Conservation (phyloP, 176 grass and related monocot genomes). For the barley (Hordeum vulgare) region MorexV3_pseudomolecules_assembly NC_058521.1:531407816-531408315, state of each 20-base stretch:
- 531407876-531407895: background rate
- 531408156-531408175: background rate
- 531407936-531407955: background rate
- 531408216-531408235: background rate
- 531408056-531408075: slow-evolving; percentile 24
- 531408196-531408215: background rate
- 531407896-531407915: background rate
- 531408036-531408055: slow-evolving; percentile 11
- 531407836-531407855: background rate
- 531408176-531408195: background rate
- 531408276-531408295: background rate
- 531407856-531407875: background rate
- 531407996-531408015: background rate
- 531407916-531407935: background rate
- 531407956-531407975: background rate
- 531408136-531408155: background rate
- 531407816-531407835: background rate
- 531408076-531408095: background rate
- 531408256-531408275: background rate
- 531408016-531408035: slow-evolving; percentile 21
- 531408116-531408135: background rate
- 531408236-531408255: too few relatives aligned
- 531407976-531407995: background rate
- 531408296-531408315: background rate
- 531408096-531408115: slow-evolving; percentile 23